phyloP scores from a whole-genome alignment of 805 yeast species.

The Vanderwaltozyma tropicalis region DNA sequence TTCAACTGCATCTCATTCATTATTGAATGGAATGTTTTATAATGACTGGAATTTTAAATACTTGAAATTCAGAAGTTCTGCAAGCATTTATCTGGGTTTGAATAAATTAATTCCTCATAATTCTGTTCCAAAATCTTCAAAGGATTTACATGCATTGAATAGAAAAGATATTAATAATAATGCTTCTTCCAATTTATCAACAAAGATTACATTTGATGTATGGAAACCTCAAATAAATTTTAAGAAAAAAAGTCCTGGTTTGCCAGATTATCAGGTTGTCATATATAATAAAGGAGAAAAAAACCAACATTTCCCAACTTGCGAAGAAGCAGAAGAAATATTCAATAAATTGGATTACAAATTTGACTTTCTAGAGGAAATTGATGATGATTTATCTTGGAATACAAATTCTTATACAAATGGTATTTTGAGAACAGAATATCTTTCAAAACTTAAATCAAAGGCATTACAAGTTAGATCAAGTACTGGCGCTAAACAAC shows the following conservation, averaged over 20 bases:
- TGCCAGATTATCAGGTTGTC: constrained; percentile 66
- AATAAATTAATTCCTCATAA: constrained; percentile 20
- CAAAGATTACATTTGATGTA: constrained; percentile 45
- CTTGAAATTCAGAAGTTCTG: constrained; percentile 15
- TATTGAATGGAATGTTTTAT: constrained; percentile 15
- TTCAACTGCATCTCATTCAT: background rate
- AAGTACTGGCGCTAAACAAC: constrained; percentile 1
- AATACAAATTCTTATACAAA: constrained; percentile 13
- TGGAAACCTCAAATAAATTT: constrained; percentile 78
- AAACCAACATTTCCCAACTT: constrained; percentile 36
- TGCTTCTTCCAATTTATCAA: constrained; percentile 1
- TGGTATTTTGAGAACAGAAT: constrained; percentile 7
- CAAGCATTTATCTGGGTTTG: constrained; percentile 25
- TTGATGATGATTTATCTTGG: constrained; percentile 14
- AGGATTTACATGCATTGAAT: constrained; percentile 3
- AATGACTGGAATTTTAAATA: constrained; percentile 12
- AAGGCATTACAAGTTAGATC: constrained; percentile 4
- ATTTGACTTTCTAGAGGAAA: constrained; percentile 26
- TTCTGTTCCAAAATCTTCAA: constrained; percentile 8
- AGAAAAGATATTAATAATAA: background rate
- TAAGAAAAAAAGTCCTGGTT: constrained; percentile 57
- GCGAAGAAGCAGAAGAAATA: constrained; percentile 32
- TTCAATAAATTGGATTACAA: constrained; percentile 26
- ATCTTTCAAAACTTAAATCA: constrained; percentile 4
- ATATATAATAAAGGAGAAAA: constrained; percentile 39